Evolutionary conservation across 208 protist genomes (phyloP).

Genomic region (Porcisia deanei): DNA sequence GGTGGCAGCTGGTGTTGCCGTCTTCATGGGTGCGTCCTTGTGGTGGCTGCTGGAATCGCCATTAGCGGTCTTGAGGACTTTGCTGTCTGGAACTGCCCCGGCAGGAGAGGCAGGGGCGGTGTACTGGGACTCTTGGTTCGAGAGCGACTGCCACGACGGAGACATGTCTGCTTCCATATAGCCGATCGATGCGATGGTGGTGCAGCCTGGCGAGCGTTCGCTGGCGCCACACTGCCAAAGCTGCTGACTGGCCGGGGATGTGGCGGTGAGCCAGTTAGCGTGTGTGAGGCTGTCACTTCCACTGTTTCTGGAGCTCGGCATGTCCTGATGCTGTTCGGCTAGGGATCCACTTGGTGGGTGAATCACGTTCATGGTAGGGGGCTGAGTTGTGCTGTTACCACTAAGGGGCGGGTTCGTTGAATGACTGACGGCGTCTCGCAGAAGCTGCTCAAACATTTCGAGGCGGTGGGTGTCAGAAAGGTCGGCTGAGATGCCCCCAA

Average conservation of each 20-base stretch:
- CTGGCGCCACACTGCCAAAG: background rate
- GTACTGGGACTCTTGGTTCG: background rate
- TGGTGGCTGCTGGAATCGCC: background rate
- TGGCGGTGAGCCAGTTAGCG: background rate
- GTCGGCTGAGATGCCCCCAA: background rate
- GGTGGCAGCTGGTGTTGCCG: background rate
- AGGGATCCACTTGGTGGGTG: background rate
- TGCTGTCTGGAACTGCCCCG: background rate
- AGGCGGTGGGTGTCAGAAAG: background rate
- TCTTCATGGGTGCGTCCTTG: background rate
- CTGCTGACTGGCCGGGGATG: background rate
- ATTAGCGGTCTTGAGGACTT: background rate
- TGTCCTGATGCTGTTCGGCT: background rate
- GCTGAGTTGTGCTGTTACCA: too few species aligned
- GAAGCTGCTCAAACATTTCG: background rate
- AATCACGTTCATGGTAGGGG: background rate
- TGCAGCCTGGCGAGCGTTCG: constrained; percentile 1
- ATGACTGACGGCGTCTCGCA: background rate
- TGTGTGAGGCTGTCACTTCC: background rate
- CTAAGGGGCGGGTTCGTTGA: background rate
- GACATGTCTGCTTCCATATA: constrained; percentile 1
- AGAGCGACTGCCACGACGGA: constrained; percentile 3
- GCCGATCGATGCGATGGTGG: constrained; percentile 6
- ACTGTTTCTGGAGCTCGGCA: background rate
- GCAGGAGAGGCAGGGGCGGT: background rate